Evolutionary conservation across 2,329 filamentous ascomycete genomes (phyloP).

Genomic region (Sclerotinia glacialis): DNA sequence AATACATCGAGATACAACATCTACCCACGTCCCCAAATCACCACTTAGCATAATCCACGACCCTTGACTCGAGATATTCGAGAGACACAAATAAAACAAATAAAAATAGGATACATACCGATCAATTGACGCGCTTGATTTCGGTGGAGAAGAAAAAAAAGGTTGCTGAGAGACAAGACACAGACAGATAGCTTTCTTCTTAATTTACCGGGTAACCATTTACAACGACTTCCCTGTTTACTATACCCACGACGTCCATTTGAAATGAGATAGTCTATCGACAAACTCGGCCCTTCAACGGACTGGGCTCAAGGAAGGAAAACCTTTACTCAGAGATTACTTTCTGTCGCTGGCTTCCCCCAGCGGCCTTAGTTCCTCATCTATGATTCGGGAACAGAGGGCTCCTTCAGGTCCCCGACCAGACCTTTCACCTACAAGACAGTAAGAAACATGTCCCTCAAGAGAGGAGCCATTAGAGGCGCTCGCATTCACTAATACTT

Average conservation of each 20-base stretch:
- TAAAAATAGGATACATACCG: background rate
- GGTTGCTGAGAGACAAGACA: background rate
- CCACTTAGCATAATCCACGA: slow-evolving; percentile 9
- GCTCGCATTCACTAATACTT: slow-evolving; percentile 23
- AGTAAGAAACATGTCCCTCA: slow-evolving; percentile 44
- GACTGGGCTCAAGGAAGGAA: slow-evolving; percentile 34
- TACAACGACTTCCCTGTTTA: slow-evolving; percentile 20
- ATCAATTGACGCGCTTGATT: slow-evolving; percentile 15
- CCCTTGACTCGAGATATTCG: background rate
- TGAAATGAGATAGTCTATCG: slow-evolving; percentile 38
- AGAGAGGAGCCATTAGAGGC: slow-evolving; percentile 2
- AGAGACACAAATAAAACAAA: background rate
- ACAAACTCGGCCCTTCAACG: slow-evolving; percentile 37
- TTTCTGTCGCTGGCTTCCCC: slow-evolving; percentile 29
- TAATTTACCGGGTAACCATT: slow-evolving; percentile 1
- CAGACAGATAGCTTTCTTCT: slow-evolving; percentile 16
- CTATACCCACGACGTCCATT: slow-evolving; percentile 23
- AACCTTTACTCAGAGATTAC: slow-evolving; percentile 25
- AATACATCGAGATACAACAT: background rate
- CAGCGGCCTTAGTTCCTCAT: slow-evolving; percentile 24
- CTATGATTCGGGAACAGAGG: slow-evolving; percentile 55
- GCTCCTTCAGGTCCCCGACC: slow-evolving; percentile 58
- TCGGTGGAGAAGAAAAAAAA: slow-evolving; percentile 15
- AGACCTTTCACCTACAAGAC: slow-evolving; percentile 54
- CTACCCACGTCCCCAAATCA: background rate